Percentiles rank a stretch among this genome's conserved stretches.
Conservation (phyloP, 371 early-diverging fungal species). For the Dinochytrium kinnereticum region DNA sequence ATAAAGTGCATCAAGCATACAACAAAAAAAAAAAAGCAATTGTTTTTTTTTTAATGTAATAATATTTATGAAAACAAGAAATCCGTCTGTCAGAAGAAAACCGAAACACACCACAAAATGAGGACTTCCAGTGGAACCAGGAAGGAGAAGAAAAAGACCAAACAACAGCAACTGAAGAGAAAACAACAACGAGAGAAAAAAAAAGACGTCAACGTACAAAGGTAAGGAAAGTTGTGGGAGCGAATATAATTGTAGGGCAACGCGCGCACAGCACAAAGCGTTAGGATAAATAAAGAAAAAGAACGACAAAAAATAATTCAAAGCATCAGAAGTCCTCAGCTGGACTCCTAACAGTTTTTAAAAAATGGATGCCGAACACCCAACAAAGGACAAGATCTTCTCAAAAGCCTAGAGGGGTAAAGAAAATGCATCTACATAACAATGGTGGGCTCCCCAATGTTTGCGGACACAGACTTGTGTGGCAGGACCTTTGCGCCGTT, state of each 20-base stretch:
- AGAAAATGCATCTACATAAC: constrained; percentile 75
- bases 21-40: too few relatives aligned
- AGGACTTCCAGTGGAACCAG: not conserved
- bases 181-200: not conserved
- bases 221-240: not conserved
- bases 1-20: too few relatives aligned
- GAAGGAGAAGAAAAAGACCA: not conserved
- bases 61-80: too few relatives aligned
- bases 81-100: too few relatives aligned
- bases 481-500: constrained; percentile 94
- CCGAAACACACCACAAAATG: not conserved
- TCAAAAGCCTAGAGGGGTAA: not conserved
- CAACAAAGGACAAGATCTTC: not conserved
- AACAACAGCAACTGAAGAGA: not conserved
- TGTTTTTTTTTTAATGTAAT: too few relatives aligned
- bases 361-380: not conserved
- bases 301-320: not conserved
- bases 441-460: constrained; percentile 91
- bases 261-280: too few relatives aligned
- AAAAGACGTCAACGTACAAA: not conserved
- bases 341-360: not conserved
- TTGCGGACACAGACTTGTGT: constrained; percentile 83
- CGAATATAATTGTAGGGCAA: not conserved
- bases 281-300: too few relatives aligned
- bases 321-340: not conserved